A percentile compares a stretch with the other conserved stretches of the same genome.
These are phyloP conservation scores for Purshia tridentata DNA, from an alignment of 306 rosid genomes.

Conservation along the genomic window DNA sequence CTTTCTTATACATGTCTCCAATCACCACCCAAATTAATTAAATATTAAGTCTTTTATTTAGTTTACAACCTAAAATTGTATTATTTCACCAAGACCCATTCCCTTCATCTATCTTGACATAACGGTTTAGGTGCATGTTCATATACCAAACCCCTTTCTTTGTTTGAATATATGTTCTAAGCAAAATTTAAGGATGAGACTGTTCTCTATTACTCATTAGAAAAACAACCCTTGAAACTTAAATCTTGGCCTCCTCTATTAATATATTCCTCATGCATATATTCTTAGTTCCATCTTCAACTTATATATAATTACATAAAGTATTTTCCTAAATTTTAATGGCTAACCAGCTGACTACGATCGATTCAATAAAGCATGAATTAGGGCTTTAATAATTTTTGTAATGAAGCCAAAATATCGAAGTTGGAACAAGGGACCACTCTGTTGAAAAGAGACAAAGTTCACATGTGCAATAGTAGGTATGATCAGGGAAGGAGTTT, in stretches of 20 bases:
- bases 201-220: too few relatives aligned
- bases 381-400: not conserved
- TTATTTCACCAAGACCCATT: not conserved
- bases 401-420: not conserved
- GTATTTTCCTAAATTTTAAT: too few relatives aligned
- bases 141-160: not conserved
- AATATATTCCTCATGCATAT: too few relatives aligned
- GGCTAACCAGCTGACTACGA: too few relatives aligned
- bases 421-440: constrained; percentile 1
- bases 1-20: not conserved
- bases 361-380: not conserved
- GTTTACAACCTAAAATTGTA: not conserved
- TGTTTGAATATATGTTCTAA: too few relatives aligned
- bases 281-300: too few relatives aligned
- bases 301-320: too few relatives aligned
- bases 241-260: too few relatives aligned
- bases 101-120: too few relatives aligned
- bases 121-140: not conserved
- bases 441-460: constrained; percentile 16
- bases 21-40: not conserved
- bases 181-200: too few relatives aligned
- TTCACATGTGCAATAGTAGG: constrained; percentile 29
- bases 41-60: not conserved
- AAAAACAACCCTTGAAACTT: too few relatives aligned
- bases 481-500: constrained; percentile 10